Base-by-base conservation (phyloP, 176 grass and related monocot genomes). In the Triticum timopheevii region DNA sequence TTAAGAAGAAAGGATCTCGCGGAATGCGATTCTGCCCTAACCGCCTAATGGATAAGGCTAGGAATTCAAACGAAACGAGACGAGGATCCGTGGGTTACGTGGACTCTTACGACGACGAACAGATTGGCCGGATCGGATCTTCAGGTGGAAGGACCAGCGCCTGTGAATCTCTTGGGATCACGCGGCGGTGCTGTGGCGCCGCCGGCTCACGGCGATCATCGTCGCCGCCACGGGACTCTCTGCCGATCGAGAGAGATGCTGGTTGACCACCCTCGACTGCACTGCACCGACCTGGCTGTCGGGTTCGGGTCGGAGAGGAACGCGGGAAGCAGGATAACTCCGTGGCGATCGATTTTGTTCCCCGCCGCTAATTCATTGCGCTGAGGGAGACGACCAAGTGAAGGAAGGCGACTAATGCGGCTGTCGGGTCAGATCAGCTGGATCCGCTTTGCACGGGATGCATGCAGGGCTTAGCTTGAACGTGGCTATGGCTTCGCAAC, bases 391-490 rank as follows among this genome's bases (percentile, higher is more conserved):
- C 5, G 13, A 31, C 36, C 38, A 24, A 52, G 45, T 76, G 73
- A 76, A 76, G 17, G 45, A 76, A 31, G 28, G 73, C 44, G 73
- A 76, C 24, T 52, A 76, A 52, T 76, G 73, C 73, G 73, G 45
- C 45, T 27, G 28, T 16, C 73, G 45, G 72, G 56, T 59, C 72
- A 75, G 28, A 76, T 27, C 28, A 52, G 73, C 73, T 76, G 24
- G 44, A 76, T 76, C 45, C 73, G 73, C 3, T 52, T 76, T 8
- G 44, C 25, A 52, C 73, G 73, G 44, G 44, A 76, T 76, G 73
- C 73, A 76, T 76, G 44, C 13, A 30, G 20, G 19, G 19, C 19
- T 59, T 22, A 8, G 19, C 2, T 22, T 58, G 54, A 59, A 22
- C 56, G 56, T 20, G 19, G 56, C 56, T 59, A 59, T 59, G 56